Percentiles rank a stretch among this genome's conserved stretches.
Conservation (phyloP, 176 grass and related monocot genomes). For the Elaeis guineensis region DNA sequence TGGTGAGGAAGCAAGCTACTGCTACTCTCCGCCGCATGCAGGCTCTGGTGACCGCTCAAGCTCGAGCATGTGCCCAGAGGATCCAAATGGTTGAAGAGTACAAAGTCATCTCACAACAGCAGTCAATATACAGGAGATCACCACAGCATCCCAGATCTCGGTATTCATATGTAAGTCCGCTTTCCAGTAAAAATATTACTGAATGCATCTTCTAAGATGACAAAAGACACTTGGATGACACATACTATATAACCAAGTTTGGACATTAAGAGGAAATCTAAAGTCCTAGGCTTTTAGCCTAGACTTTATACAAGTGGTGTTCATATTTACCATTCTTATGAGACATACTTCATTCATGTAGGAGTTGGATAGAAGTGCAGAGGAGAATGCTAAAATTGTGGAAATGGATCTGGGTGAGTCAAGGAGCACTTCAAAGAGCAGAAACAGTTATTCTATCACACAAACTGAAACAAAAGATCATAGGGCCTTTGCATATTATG, state of each 20-base stretch:
- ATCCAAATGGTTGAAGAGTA: slow-evolving; percentile 11
- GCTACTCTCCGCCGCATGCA: slow-evolving; percentile 15
- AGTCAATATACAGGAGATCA: slow-evolving; percentile 12
- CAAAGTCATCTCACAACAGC: background rate
- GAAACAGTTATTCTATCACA: slow-evolving; percentile 9
- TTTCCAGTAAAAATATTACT: background rate
- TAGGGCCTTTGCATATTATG: slow-evolving; percentile 7
- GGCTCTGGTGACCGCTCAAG: slow-evolving; percentile 12
- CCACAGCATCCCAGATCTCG: background rate
- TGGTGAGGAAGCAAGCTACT: slow-evolving; percentile 21
- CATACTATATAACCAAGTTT: no score
- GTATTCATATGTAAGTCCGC: background rate
- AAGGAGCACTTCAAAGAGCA: slow-evolving; percentile 5
- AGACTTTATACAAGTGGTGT: no score
- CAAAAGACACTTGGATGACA: no score
- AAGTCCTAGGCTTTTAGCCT: no score
- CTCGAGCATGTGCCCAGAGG: slow-evolving; percentile 4
- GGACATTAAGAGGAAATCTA: no score
- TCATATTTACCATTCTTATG: no score
- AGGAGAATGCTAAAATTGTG: slow-evolving; percentile 18
- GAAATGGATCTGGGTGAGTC: slow-evolving; percentile 13
- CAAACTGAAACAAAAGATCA: slow-evolving; percentile 9
- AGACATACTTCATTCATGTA: background rate
- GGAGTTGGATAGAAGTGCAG: slow-evolving; percentile 15
- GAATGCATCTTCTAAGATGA: no score